Evolutionary conservation across 2,329 filamentous ascomycete genomes (phyloP).

Genomic region (Leptoxyphium fumago): DNA sequence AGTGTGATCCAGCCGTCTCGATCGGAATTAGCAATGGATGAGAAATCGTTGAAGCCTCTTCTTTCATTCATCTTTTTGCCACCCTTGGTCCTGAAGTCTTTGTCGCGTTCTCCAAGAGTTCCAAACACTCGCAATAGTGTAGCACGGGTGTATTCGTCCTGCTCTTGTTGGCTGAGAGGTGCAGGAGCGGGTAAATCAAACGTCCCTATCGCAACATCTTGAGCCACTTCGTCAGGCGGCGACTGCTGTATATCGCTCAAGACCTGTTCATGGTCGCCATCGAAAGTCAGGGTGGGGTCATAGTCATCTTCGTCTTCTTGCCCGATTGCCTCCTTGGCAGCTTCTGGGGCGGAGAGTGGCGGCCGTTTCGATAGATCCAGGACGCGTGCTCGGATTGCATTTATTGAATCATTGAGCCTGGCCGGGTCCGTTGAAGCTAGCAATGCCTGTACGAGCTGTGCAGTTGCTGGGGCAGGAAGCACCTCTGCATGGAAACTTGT

Average conservation of each 20-base stretch:
- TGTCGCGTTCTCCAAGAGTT: slow-evolving; percentile 57
- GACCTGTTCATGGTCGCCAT: slow-evolving; percentile 64
- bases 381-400: slow-evolving; percentile 35
- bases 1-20: slow-evolving; percentile 85
- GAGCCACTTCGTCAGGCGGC: slow-evolving; percentile 25
- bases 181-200: slow-evolving; percentile 71
- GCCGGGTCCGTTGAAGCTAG: slow-evolving; percentile 56
- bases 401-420: slow-evolving; percentile 57
- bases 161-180: slow-evolving; percentile 54
- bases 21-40: slow-evolving; percentile 56
- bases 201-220: slow-evolving; percentile 46
- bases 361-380: slow-evolving; percentile 22
- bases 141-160: slow-evolving; percentile 57
- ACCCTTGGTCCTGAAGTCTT: slow-evolving; percentile 54
- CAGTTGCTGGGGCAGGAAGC: slow-evolving; percentile 59
- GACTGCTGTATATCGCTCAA: slow-evolving; percentile 61
- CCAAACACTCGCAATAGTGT: slow-evolving; percentile 65
- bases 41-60: slow-evolving; percentile 67
- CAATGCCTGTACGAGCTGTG: slow-evolving; percentile 68
- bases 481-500: slow-evolving; percentile 71
- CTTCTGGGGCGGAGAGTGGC: slow-evolving; percentile 12
- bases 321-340: slow-evolving; percentile 18
- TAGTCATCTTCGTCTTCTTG: slow-evolving; percentile 77
- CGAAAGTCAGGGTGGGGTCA: slow-evolving; percentile 69
- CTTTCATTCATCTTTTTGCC: slow-evolving; percentile 37